These are phyloP conservation scores for Dipteronia dyeriana DNA, from an alignment of 345 rosid genomes.

Conservation along the genomic window DNA sequence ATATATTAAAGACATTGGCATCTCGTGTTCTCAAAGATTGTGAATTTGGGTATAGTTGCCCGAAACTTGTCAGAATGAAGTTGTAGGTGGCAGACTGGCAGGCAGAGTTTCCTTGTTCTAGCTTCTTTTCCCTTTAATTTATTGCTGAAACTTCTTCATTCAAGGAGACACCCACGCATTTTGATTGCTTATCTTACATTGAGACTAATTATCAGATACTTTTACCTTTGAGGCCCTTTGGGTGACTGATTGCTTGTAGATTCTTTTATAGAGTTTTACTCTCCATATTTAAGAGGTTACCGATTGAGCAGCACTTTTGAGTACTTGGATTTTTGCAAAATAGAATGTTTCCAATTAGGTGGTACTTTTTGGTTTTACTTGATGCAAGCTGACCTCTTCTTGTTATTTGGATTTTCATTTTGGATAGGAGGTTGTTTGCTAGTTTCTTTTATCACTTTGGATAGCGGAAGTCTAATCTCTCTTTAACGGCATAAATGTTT, in stretches of 20 bases:
- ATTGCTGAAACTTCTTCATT: not conserved
- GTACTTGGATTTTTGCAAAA: not conserved
- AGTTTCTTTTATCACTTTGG: not conserved
- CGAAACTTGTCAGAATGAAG: not conserved
- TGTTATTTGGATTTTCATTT: not conserved
- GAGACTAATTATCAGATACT: not conserved
- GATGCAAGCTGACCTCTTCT: not conserved
- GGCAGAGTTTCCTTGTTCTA: not conserved
- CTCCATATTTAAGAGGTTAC: not conserved
- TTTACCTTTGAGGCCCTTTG: not conserved
- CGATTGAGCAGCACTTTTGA: not conserved
- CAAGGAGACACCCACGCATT: not conserved
- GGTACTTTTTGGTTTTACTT: not conserved
- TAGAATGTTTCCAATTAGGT: not conserved
- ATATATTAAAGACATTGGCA: not conserved
- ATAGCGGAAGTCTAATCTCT: not conserved
- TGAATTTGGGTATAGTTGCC: not conserved
- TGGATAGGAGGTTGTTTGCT: not conserved
- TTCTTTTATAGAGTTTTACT: not conserved
- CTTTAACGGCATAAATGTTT: not conserved
- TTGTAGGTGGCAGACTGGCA: constrained; percentile 2
- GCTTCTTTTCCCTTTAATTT: not conserved
- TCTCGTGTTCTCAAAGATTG: not conserved
- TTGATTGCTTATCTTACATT: not conserved
- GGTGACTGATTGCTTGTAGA: not conserved